A percentile compares a stretch with the other conserved stretches of the same genome.
These are phyloP conservation scores for Nectriaceae sp. DNA, from an alignment of 2,329 filamentous ascomycete species.

Conservation along the genomic window DNA sequence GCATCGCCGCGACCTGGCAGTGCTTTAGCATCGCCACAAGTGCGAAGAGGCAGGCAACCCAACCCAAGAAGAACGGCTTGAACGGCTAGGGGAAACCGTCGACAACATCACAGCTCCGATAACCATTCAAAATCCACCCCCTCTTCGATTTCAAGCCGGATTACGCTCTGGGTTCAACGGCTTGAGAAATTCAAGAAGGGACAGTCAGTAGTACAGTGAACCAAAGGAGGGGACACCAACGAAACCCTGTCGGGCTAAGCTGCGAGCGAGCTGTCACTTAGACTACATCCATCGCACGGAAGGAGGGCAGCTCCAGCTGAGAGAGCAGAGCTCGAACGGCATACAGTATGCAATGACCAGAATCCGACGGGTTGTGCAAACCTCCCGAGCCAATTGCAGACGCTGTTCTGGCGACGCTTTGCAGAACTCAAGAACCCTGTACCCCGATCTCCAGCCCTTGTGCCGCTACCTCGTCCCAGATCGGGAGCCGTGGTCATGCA, in stretches of 20 bases:
- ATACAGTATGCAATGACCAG: background rate
- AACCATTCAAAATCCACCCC: background rate
- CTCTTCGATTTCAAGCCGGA: background rate
- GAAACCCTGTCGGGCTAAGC: conserved; percentile 1
- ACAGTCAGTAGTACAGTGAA: no score
- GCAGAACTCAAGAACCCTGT: background rate
- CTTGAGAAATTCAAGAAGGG: no score
- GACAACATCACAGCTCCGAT: background rate
- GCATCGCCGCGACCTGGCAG: no score
- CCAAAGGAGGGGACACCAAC: background rate
- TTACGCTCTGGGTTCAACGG: no score
- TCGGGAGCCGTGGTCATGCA: background rate
- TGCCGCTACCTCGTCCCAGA: background rate
- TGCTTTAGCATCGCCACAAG: background rate
- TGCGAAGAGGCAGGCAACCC: no score
- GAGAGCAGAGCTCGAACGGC: background rate
- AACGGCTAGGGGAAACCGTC: no score
- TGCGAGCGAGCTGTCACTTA: conserved; percentile 29
- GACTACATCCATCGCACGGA: background rate
- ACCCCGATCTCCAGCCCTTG: background rate
- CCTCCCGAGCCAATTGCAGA: background rate
- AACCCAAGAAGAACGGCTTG: no score
- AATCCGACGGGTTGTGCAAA: background rate
- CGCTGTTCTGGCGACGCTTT: background rate
- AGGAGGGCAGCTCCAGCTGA: conserved; percentile 7